Base-by-base conservation (phyloP, 768 basidiomycete genomes). In the Suillus hirtellus region DNA sequence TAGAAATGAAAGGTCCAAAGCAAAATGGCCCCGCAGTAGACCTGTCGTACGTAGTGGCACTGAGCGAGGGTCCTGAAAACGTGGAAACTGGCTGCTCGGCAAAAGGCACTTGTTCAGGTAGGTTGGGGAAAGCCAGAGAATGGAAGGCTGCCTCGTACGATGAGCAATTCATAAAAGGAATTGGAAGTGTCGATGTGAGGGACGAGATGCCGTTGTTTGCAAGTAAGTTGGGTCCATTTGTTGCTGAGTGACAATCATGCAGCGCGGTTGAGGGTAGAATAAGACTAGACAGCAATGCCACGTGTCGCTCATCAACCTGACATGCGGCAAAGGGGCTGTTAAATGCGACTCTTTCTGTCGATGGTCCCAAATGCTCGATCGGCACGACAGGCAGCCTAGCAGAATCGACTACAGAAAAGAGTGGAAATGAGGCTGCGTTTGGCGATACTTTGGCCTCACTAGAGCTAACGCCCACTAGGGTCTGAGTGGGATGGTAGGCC, bases 1-100 rank as follows among this genome's bases (percentile, higher is more conserved):
- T 21, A 10, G 6, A 58, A 6, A 21, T 27, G 38, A 27, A 42
- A 40, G 40, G 55, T 42, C 24, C 24, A 27, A 10, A 27, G 9
- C 5, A 53, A 10, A 58, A 58, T 19, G 56, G 17, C 17, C 15
- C 56, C 40, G 56, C 17, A 24, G 42, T 4, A 15, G 27, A 58
- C 19, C 56, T 6, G 37, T 35, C 9, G 37, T 56, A 40, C 55
- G 10, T 38, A 40, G 14, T 40, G 2, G 17, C 10, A 58, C 38
- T 31, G 40, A 58, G 17, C 17, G n/a, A 58, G 24, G 40, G 40
- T 27, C n/a, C 56, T 12, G 24, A 42, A 40, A 27, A 42, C 37
- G 35, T 58, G 56, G 15, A 58, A 24, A 37, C 27, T 31, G 56
- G 35, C 24, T 58, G 24, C 24, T 42, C 56, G 40, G 56, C 40